These are phyloP conservation scores for Candida ipomoeae DNA, from an alignment of 805 yeast species.

Conservation along the genomic window DNA sequence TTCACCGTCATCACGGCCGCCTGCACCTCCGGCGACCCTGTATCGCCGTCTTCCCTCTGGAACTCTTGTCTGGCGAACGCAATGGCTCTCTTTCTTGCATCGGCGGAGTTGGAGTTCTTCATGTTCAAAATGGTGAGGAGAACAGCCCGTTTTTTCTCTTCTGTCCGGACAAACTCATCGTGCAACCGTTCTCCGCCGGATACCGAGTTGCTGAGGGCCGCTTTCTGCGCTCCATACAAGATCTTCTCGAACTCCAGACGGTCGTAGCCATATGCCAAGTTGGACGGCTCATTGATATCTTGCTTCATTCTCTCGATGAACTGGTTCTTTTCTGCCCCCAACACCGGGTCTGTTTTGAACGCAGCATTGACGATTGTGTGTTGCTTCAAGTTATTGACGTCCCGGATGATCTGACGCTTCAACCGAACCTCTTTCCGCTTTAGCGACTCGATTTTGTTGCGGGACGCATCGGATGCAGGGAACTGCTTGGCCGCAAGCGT, in stretches of 20 bases:
- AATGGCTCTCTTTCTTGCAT: constrained; percentile 54
- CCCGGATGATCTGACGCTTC: constrained; percentile 38
- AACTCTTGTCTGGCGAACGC: constrained; percentile 74
- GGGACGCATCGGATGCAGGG: constrained; percentile 28
- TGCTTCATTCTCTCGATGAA: constrained; percentile 66
- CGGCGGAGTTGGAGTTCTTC: constrained; percentile 62
- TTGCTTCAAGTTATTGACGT: constrained; percentile 37
- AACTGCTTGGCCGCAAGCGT: constrained; percentile 36
- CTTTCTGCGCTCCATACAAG: constrained; percentile 71
- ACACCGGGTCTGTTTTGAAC: constrained; percentile 70
- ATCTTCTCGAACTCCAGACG: constrained; percentile 69
- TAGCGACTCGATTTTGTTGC: constrained; percentile 30
- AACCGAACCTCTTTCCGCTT: constrained; percentile 37
- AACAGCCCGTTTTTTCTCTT: constrained; percentile 61
- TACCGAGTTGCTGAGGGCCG: constrained; percentile 39
- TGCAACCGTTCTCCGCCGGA: constrained; percentile 27
- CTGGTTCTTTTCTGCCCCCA: constrained; percentile 64
- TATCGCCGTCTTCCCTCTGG: constrained; percentile 79
- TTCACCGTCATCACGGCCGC: constrained; percentile 85
- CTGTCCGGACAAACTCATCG: constrained; percentile 28
- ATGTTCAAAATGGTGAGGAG: constrained; percentile 67
- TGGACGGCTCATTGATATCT: constrained; percentile 61
- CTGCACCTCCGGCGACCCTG: constrained; percentile 94
- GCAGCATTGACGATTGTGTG: constrained; percentile 28
- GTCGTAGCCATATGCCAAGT: constrained; percentile 56